Evolutionary conservation across 1,284 basidiomycete genomes (phyloP).

Genomic region (Ustilago tritici): DNA sequence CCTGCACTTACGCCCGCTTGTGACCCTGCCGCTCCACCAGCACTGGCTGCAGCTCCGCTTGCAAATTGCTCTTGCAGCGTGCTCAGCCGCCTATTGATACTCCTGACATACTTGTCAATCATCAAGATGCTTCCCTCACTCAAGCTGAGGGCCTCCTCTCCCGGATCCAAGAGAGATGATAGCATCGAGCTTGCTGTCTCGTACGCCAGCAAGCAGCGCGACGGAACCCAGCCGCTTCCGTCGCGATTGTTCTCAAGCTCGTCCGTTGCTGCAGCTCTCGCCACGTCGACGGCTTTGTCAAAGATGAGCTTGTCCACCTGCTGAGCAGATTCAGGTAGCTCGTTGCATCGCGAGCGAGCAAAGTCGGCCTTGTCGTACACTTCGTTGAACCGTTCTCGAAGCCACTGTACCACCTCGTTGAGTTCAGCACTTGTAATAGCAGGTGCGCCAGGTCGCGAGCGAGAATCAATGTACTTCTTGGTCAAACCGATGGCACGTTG

Average conservation of each 20-base stretch:
- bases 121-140: conserved; percentile 57
- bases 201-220: conserved; percentile 89
- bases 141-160: conserved; percentile 76
- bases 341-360: conserved; percentile 72
- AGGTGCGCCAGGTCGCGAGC: conserved; percentile 48
- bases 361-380: conserved; percentile 75
- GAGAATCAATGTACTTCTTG: conserved; percentile 70
- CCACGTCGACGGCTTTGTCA: conserved; percentile 75
- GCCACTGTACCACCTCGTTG: conserved; percentile 75
- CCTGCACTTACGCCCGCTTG: conserved; percentile 16
- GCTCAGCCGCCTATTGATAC: conserved; percentile 61
- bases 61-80: conserved; percentile 50
- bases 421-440: conserved; percentile 71
- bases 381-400: conserved; percentile 74
- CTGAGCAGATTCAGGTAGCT: conserved; percentile 71
- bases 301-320: conserved; percentile 74
- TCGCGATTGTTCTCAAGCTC: conserved; percentile 77
- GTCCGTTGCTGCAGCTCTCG: conserved; percentile 88
- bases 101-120: conserved; percentile 66
- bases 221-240: conserved; percentile 76
- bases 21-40: neutral
- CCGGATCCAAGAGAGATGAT: conserved; percentile 88
- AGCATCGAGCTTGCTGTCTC: conserved; percentile 94
- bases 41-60: conserved; percentile 9
- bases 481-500: conserved; percentile 81